Evolutionary conservation across 371 early-diverging fungal genomes (phyloP).

Genomic region (Enterocytospora artemiae): DNA sequence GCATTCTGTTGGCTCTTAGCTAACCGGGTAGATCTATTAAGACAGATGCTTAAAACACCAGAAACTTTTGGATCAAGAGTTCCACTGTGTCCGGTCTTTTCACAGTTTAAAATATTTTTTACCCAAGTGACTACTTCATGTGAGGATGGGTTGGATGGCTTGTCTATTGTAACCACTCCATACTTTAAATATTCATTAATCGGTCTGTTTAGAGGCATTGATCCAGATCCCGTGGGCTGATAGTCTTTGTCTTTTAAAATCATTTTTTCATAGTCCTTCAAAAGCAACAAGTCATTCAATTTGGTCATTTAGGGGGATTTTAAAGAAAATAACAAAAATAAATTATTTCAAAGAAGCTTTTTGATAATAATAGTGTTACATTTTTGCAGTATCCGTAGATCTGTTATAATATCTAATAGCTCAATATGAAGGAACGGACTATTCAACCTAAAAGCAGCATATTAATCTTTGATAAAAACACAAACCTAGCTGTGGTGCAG

Average conservation of each 20-base stretch:
- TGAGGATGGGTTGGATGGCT: slow-evolving; percentile 95
- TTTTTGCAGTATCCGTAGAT: not conserved
- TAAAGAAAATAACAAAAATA: not conserved
- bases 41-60: slow-evolving; percentile 92
- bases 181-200: slow-evolving; percentile 71
- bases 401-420: no score
- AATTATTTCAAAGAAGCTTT: not conserved
- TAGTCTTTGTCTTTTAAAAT: slow-evolving; percentile 88
- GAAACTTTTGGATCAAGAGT: slow-evolving; percentile 99
- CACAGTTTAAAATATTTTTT: slow-evolving; percentile 85
- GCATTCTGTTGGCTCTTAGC: slow-evolving; percentile 97
- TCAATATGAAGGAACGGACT: no score
- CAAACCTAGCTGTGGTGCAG: no score
- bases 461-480: no score
- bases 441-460: no score
- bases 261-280: slow-evolving; percentile 83
- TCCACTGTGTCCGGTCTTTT: slow-evolving; percentile 97
- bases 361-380: not conserved
- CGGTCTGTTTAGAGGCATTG: slow-evolving; percentile 81
- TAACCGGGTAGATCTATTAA: slow-evolving; percentile 93
- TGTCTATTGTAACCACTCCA: slow-evolving; percentile 92
- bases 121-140: slow-evolving; percentile 99
- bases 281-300: slow-evolving; percentile 41
- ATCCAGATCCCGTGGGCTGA: slow-evolving; percentile 86
- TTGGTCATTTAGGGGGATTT: no score